These are phyloP conservation scores for Yarrowia galli DNA, from an alignment of 1,139 yeast genomes.

Conservation along the genomic window DNA sequence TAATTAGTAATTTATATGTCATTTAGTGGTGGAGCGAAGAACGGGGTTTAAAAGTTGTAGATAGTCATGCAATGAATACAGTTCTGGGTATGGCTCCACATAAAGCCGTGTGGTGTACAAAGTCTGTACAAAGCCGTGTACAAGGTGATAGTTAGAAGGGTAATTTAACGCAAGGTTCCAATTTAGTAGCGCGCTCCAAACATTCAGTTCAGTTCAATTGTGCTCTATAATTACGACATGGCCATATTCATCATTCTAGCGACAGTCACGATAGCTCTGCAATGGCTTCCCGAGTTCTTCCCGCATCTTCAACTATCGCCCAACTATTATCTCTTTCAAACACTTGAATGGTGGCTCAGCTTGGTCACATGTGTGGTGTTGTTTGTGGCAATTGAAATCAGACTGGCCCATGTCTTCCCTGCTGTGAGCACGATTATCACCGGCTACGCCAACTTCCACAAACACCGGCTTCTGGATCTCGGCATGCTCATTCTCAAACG, in stretches of 20 bases:
- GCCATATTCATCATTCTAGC: neutral
- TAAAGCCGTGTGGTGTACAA: too few relatives aligned
- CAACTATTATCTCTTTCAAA: neutral
- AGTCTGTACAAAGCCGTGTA: too few relatives aligned
- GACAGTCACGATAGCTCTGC: conserved; percentile 2
- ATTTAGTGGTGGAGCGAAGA: too few relatives aligned
- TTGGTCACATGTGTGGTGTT: neutral
- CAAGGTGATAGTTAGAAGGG: too few relatives aligned
- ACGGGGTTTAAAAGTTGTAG: too few relatives aligned
- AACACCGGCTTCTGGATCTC: conserved; percentile 15
- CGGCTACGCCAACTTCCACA: conserved; percentile 26
- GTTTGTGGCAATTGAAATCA: conserved; percentile 6
- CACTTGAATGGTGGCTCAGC: conserved; percentile 30
- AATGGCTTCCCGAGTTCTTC: conserved; percentile 23
- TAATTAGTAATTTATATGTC: conserved; percentile 21
- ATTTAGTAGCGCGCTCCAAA: too few relatives aligned
- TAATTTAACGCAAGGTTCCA: conserved; percentile 16
- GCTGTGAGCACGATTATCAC: neutral
- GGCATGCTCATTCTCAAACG: conserved; percentile 7
- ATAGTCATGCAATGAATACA: too few relatives aligned
- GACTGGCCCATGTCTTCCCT: conserved; percentile 20
- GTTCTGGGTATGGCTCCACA: too few relatives aligned
- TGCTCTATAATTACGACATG: neutral
- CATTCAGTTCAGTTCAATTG: too few relatives aligned
- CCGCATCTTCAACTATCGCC: conserved; percentile 5